Base-by-base conservation (phyloP, 108 stramenopile species). In the Cyclotella kingstonii region DNA sequence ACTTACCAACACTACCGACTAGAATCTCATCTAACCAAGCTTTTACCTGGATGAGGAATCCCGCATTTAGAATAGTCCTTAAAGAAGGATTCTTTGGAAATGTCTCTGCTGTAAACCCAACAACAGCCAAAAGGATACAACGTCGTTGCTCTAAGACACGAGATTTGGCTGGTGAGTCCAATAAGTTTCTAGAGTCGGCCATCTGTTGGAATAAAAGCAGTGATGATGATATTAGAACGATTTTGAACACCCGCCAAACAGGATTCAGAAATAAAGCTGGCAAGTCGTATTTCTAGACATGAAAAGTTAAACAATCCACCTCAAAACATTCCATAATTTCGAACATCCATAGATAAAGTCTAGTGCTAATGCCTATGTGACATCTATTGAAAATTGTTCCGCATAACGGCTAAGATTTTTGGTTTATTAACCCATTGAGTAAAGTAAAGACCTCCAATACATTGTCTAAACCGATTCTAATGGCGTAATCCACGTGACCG, bases 11-110 rank as follows among this genome's bases (percentile, higher is more conserved):
- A 7, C 54, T 58, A 22, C 84, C 78, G 31, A 42, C 73, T 55
- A 90, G 52, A 58, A 87, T 82, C 56, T 93, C 88, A 56, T 85
- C 88, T 23, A 90, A 55, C 91, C 91, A 93, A n/a, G 54, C 38
- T 57, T 86, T 89, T 11, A 85, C 68, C 18, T 70, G 45, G 0
- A 64, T 57, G 39, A 93, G 69, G 42, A 85, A 83, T 17, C 86
- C 91, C 28, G 74, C 58, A 40, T 66, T 63, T 2, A 93, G 60
- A 63, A 93, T 64, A 5, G 12, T 46, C 22, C 60, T 65, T 22
- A 93, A 54, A 1, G 77, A 38, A 18, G 52, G 45, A 58, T 77
- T 91, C 38, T 63, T 65, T 35, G 79, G 36, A 0, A 77, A 63
- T 7, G 80, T 84, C 17, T 67, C 56, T 11, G 56, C 66, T 22